Evolutionary conservation across 768 basidiomycete genomes (phyloP).

Genomic region (Mycena metata): DNA sequence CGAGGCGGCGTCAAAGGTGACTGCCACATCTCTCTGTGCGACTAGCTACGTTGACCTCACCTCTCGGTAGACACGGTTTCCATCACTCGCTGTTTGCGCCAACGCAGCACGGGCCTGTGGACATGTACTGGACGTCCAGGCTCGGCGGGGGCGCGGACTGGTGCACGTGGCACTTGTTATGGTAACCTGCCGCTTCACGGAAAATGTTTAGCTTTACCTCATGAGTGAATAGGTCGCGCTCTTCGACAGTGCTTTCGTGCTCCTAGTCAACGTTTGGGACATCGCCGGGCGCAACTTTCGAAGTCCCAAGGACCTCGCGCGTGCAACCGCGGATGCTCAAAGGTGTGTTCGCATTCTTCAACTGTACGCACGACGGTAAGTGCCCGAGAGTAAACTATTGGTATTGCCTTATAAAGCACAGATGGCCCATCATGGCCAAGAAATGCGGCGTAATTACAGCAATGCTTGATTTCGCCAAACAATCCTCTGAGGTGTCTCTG

Average conservation of each 20-base stretch:
- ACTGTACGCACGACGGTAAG: constrained; percentile 18
- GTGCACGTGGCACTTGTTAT: not conserved
- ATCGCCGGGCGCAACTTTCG: constrained; percentile 10
- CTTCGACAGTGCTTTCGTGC: constrained; percentile 65
- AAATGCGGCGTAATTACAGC: too few relatives aligned
- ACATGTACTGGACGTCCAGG: constrained; percentile 61
- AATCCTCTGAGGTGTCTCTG: too few relatives aligned
- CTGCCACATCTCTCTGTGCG: too few relatives aligned
- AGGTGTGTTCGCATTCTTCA: constrained; percentile 10
- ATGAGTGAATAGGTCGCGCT: constrained; percentile 50
- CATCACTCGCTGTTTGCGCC: constrained; percentile 63
- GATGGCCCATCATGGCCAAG: too few relatives aligned
- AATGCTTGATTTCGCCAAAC: too few relatives aligned
- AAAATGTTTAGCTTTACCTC: too few relatives aligned
- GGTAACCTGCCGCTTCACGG: too few relatives aligned
- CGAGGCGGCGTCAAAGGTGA: constrained; percentile 24
- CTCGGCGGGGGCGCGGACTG: constrained; percentile 20
- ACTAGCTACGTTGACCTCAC: too few relatives aligned
- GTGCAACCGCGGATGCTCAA: constrained; percentile 7
- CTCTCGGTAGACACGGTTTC: constrained; percentile 45
- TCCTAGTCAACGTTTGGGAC: constrained; percentile 70
- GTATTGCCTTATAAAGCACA: too few relatives aligned
- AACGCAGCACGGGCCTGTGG: constrained; percentile 67
- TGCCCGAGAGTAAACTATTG: too few relatives aligned
- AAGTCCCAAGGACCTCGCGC: not conserved